Conservation (phyloP, 2,329 filamentous ascomycete genomes). For the Beauveria medogensis region DNA sequence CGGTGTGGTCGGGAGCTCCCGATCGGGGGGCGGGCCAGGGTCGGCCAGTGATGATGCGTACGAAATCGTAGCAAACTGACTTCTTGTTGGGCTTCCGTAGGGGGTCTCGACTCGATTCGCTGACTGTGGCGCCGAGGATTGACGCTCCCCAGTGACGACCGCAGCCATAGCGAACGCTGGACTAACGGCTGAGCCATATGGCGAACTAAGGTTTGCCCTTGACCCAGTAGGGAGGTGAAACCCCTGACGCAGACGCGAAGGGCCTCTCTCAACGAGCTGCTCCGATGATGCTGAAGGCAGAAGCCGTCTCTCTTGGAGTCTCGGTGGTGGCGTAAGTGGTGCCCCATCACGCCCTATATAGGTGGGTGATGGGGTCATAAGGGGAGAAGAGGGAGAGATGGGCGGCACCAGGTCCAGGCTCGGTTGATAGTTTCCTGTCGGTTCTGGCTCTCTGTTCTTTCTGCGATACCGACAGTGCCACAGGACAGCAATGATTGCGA, state of each 20-base stretch:
- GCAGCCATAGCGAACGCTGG: background rate
- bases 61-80: background rate
- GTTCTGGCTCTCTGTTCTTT: background rate
- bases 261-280: background rate
- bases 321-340: constrained; percentile 37
- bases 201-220: background rate
- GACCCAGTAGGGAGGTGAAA: constrained; percentile 1
- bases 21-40: constrained; percentile 36
- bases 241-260: background rate
- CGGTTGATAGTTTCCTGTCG: constrained; percentile 6
- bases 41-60: constrained; percentile 16
- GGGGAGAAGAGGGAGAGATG: constrained; percentile 29
- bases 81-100: background rate
- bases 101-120: background rate
- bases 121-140: background rate
- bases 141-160: background rate
- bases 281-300: constrained; percentile 24
- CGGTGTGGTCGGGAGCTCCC: constrained; percentile 32
- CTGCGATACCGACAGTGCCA: constrained; percentile 8
- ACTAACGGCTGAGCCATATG: background rate
- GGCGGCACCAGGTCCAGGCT: background rate
- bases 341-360: constrained; percentile 15
- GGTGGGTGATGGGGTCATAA: constrained; percentile 31
- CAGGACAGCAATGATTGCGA: constrained; percentile 6
- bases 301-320: constrained; percentile 38